Conservation (phyloP, 2,329 filamentous ascomycete species). For the Zasmidium cellare region DNA sequence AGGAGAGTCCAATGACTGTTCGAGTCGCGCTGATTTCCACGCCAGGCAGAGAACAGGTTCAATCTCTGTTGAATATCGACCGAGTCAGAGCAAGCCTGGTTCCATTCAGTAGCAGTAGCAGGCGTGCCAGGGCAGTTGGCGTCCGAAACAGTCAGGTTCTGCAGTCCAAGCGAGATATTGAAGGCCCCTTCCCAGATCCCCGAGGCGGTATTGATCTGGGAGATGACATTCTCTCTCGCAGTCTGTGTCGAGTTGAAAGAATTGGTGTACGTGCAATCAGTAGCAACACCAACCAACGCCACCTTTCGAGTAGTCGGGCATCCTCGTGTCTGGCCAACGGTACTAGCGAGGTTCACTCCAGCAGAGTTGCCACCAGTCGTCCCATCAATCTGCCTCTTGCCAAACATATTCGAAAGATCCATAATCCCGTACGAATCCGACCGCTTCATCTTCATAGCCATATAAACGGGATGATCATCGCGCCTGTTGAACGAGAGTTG, state of each 20-base stretch:
- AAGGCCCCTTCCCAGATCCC: slow-evolving; percentile 86
- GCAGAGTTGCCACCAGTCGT: slow-evolving; percentile 72
- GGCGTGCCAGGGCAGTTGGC: slow-evolving; percentile 71
- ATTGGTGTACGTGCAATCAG: slow-evolving; percentile 84
- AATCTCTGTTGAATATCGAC: slow-evolving; percentile 73
- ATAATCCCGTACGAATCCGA: slow-evolving; percentile 61
- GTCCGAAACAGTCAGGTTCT: slow-evolving; percentile 78
- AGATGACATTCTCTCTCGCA: slow-evolving; percentile 75
- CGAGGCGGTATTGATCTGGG: slow-evolving; percentile 82
- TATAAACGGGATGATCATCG: slow-evolving; percentile 66
- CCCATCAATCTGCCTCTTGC: slow-evolving; percentile 64
- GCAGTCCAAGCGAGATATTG: slow-evolving; percentile 89
- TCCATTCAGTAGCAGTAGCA: slow-evolving; percentile 74
- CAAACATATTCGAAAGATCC: slow-evolving; percentile 66
- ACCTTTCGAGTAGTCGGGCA: slow-evolving; percentile 90
- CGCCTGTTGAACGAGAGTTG: slow-evolving; percentile 76
- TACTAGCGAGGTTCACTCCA: slow-evolving; percentile 73
- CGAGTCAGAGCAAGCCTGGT: slow-evolving; percentile 66
- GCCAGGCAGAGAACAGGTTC: slow-evolving; percentile 86
- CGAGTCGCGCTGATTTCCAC: slow-evolving; percentile 70
- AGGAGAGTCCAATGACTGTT: slow-evolving; percentile 95
- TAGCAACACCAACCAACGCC: slow-evolving; percentile 86
- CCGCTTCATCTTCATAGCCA: slow-evolving; percentile 49
- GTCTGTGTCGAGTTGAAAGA: slow-evolving; percentile 66
- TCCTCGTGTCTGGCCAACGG: slow-evolving; percentile 78